Base-by-base conservation (phyloP, 139 green algal species). In the Chlamydomonas sphaeroides region DNA sequence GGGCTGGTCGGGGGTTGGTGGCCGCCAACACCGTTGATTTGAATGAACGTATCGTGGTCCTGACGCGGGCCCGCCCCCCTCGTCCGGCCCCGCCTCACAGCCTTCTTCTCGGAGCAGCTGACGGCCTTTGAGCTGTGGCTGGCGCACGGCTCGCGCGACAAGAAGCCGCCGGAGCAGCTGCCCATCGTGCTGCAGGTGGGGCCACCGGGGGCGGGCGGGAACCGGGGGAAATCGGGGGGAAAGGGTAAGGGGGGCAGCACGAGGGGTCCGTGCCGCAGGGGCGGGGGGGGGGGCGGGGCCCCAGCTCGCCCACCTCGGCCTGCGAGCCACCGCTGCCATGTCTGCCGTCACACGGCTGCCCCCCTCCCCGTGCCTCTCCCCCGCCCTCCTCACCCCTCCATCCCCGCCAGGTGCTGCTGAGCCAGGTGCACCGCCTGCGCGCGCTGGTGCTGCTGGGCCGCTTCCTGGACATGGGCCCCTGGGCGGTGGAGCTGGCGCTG, bases 41-140 rank as follows among this genome's bases (percentile, higher is more conserved):
- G n/a, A n/a, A n/a, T n/a, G n/a, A n/a, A n/a, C n/a, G n/a, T n/a
- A n/a, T n/a, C n/a, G n/a, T n/a, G n/a, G n/a, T n/a, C n/a, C n/a
- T n/a, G n/a, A n/a, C n/a, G 32, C 33, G 8, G 69, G 28, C 32
- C 57, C 15, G 33, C 45, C 56, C 56, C 51, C 21, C 72, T 33
- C 56, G 25, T 8, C n/a, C 45, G 11, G 41, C 14, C 38, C 41
- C 38, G 56, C 92, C 94, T 92, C 48, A 91, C 84, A 42, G 91
- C 93, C 38, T 99, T 99, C 86, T 99, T 99, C 88, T 90, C 89
- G 1, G 94, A 99, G 87, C 97, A 99, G 95, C 94, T 99, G 26
- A 98, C 95, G 17, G 97, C 97, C 4, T 99, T 99, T 90, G 95
- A 99, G 86, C 92, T 99, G 69, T 99, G 97, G 97, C 93, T 99